These are phyloP conservation scores for Lodderomyces parapsilosis DNA, from an alignment of 1,139 yeast genomes.

Conservation along the genomic window DNA sequence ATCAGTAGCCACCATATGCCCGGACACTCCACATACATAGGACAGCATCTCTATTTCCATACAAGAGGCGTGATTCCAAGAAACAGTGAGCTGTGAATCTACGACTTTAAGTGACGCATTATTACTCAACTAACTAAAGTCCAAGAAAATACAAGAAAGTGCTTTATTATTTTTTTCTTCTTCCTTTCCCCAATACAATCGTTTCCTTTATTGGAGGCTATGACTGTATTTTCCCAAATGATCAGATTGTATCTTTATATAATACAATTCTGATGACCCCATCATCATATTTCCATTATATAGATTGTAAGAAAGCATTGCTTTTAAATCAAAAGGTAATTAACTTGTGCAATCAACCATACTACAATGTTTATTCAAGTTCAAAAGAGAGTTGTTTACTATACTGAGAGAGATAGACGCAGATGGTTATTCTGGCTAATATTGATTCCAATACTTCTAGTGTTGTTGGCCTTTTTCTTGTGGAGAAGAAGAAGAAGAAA, in stretches of 20 bases:
- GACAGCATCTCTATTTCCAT: too few relatives aligned
- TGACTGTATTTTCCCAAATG: background rate
- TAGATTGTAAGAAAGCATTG: background rate
- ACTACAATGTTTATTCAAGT: background rate
- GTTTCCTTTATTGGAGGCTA: background rate
- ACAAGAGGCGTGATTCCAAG: too few relatives aligned
- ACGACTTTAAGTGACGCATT: too few relatives aligned
- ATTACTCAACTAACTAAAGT: too few relatives aligned
- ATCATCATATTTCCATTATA: background rate
- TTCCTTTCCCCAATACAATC: background rate
- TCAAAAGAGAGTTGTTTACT: background rate
- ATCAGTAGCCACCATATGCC: too few relatives aligned
- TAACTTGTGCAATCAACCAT: too few relatives aligned
- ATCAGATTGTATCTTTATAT: background rate
- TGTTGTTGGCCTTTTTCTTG: background rate
- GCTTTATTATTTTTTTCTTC: background rate
- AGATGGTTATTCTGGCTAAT: constrained; percentile 5
- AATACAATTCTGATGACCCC: background rate
- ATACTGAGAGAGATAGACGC: background rate
- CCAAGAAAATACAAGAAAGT: background rate
- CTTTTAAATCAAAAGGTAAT: too few relatives aligned
- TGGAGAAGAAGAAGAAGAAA: constrained; percentile 6
- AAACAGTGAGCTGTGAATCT: too few relatives aligned
- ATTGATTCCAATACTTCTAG: constrained; percentile 3
- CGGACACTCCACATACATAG: too few relatives aligned